Evolutionary conservation across 495 filamentous ascomycete species (phyloP).

Genomic region (Massariosphaeria phaeospora): DNA sequence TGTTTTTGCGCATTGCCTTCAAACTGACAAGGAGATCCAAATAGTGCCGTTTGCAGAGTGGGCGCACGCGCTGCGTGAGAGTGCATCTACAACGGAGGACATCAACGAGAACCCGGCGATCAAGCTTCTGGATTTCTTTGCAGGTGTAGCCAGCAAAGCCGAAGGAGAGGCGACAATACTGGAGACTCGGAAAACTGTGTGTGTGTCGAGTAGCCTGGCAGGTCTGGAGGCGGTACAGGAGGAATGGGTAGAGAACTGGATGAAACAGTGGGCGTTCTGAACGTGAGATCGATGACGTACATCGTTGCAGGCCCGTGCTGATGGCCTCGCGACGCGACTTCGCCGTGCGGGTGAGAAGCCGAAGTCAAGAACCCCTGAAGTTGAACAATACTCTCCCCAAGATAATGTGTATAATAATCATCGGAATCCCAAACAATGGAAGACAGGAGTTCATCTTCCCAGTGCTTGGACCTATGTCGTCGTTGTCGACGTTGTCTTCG

Average conservation of each 20-base stretch:
- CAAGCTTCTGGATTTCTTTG: background rate
- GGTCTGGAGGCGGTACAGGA: background rate
- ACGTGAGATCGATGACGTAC: no score
- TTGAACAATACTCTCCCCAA: no score
- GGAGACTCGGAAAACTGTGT: background rate
- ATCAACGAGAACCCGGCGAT: background rate
- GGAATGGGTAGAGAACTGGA: slow-evolving; percentile 1
- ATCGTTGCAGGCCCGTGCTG: no score
- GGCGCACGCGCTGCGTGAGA: background rate
- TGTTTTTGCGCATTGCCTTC: background rate
- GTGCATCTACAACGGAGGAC: background rate
- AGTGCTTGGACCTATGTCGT: no score
- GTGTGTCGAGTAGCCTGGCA: background rate
- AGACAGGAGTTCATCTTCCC: no score
- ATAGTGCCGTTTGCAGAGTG: background rate
- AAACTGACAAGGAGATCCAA: background rate
- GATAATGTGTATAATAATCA: no score
- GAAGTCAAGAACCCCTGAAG: no score
- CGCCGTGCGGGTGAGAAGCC: no score
- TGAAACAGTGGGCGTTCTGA: background rate
- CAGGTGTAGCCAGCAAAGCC: background rate
- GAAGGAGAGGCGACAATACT: background rate
- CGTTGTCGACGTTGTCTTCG: no score
- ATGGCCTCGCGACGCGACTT: no score
- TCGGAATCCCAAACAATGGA: no score